Base-by-base conservation (phyloP, 352 stramenopile species). In the Blastocystis sp. region DNA sequence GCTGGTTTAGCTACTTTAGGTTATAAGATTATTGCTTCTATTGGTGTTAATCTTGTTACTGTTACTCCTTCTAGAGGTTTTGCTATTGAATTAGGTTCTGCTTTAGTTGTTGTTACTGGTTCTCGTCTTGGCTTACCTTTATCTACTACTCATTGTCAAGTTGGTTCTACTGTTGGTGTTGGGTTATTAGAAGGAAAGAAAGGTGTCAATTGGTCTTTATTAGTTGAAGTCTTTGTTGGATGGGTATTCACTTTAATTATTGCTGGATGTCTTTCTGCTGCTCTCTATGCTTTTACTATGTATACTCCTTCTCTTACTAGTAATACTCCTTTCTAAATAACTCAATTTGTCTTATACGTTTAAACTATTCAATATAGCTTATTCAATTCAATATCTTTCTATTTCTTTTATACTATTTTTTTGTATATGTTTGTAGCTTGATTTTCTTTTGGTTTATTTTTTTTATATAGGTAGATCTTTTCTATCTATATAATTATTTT, bases 21-120 rank as follows among this genome's bases (percentile, higher is more conserved):
- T 1, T 77, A 80, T 58, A 78, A 72, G 40, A 75, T 86, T 10
- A 73, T 80, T 33, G 68, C 64, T 34, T 64, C 62, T 33, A 56
- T 76, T 28, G 69, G 69, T 31, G 72, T 73, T 23, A 65, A 71
- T 28, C 37, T 76, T 5, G 70, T 65, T 13, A 59, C 54, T 31
- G 41, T 75, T 6, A 72, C 68, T n/a, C 74, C 70, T 66, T 83
- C 69, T 34, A 70, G 77, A 28, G 79, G 76, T 2, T 81, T 79
- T 45, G 75, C 58, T 31, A 80, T 77, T 31, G 77, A 83, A 65
- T 67, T 84, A 6, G 73, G 76, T 2, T 72, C 77, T 0, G 72
- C 78, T 1, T 54, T 80, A 9, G 73, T 77, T 1, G 67, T 81
- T 11, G 68, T 80, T 13, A 52, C 78, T 11, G 67, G 66, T 6